Evolutionary conservation across 306 rosid species (phyloP), one percentile per base, ranked within the genome.

Genomic region (Trifolium subterraneum): DNA sequence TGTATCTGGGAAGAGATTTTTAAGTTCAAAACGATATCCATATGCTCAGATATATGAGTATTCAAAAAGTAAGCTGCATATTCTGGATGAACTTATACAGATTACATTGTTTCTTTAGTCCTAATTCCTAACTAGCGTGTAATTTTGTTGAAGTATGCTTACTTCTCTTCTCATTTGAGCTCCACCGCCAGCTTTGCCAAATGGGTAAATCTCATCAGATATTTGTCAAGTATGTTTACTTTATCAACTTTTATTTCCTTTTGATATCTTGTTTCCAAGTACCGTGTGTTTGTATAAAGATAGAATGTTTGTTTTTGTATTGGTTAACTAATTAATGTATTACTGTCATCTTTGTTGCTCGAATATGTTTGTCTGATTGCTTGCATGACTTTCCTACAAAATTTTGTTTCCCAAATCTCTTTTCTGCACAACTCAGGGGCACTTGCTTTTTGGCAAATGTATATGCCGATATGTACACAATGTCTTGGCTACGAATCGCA

Each of bases 101-200:
- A 33, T 82, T 59, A 55, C 60, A 60, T 56, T 18, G 36, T 42
- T 27, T 35, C 38, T 72, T 52, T 64, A 38, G 70, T 51, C 42
- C 74, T 36, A 23, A 70, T 70, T 71, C 80, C 79, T 85, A 73
- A 79, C 68, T 44, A 35, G 67, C 68, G 61, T 72, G 20, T 72
- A 45, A 61, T 71, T 64, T 64, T 82, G 76, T 50, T 78, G 80
- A 81, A 93, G 98, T 90, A 61, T 91, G 84, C 66, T 56, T 91
- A 41, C 84, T 91, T 79, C 85, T 93, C 55, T 91, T 87, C 87
- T 79, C 98, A 56, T 85, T 80, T 52, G 97, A 87, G 87, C 95
- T 93, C 79, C 96, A 88, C 72, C 88, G 86, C 7, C 87, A 82
- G 71, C 90, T 89, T 79, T 23, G 81, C 83, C 68, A 77, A 64